A percentile compares a stretch with the other conserved stretches of the same genome.
Conservation (phyloP, 75 land plant species). For the Ceratopteris richardii region DNA sequence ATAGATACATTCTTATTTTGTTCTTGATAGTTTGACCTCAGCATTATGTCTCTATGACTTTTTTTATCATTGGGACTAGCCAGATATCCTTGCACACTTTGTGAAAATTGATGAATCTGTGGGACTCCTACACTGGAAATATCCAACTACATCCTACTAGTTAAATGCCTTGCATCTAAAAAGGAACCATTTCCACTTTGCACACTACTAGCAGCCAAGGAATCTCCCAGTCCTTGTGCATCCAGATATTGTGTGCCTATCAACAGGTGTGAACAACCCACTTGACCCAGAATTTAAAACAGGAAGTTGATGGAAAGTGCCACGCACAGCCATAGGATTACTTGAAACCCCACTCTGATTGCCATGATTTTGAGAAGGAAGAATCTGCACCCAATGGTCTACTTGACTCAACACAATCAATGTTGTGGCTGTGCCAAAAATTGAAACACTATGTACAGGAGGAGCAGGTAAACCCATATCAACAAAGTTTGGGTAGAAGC, state of each 20-base stretch:
- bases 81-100: not conserved
- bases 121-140: not conserved
- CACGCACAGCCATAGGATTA: slow-evolving; percentile 3
- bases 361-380: too few relatives aligned
- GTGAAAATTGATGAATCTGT: not conserved
- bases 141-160: too few relatives aligned
- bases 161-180: too few relatives aligned
- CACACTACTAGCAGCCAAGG: slow-evolving; percentile 8
- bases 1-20: too few relatives aligned
- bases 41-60: not conserved
- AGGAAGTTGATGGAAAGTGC: too few relatives aligned
- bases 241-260: slow-evolving; percentile 48
- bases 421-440: too few relatives aligned
- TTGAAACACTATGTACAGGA: slow-evolving; percentile 7
- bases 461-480: too few relatives aligned
- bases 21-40: not conserved
- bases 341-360: slow-evolving; percentile 13
- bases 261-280: slow-evolving; percentile 12
- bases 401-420: slow-evolving; percentile 35
- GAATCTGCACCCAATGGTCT: too few relatives aligned
- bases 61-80: not conserved
- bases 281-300: slow-evolving; percentile 20
- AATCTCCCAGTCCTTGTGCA: slow-evolving; percentile 49
- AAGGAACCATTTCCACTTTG: not conserved
- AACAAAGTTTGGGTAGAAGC: too few relatives aligned